Evolutionary conservation across 2,329 filamentous ascomycete genomes (phyloP).

Genomic region (Rhynchosporium secalis): DNA sequence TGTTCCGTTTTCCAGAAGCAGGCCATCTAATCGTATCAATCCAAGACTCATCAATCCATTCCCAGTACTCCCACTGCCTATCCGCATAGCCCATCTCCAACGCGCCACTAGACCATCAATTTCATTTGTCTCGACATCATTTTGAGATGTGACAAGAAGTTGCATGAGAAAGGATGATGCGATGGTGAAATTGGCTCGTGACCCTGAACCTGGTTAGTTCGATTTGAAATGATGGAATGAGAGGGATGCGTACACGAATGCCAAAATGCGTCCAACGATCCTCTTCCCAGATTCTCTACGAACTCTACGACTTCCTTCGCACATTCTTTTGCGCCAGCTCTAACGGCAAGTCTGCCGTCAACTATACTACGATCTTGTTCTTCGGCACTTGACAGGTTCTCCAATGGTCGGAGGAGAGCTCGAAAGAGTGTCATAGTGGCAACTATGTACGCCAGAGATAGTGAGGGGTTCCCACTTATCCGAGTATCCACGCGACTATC

Average conservation of each 20-base stretch:
- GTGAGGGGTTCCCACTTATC: slow-evolving; percentile 38
- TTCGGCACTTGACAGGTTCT: slow-evolving; percentile 32
- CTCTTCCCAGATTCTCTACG: slow-evolving; percentile 36
- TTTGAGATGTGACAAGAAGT: slow-evolving; percentile 35
- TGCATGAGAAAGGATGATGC: slow-evolving; percentile 40
- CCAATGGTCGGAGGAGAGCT: slow-evolving; percentile 39
- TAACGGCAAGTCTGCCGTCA: slow-evolving; percentile 31
- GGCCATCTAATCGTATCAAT: slow-evolving; percentile 36
- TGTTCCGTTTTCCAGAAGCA: slow-evolving; percentile 33
- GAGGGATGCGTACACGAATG: slow-evolving; percentile 35
- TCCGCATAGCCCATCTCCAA: slow-evolving; percentile 39
- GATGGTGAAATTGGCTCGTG: slow-evolving; percentile 40
- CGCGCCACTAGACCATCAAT: slow-evolving; percentile 35
- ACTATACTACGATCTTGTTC: slow-evolving; percentile 33
- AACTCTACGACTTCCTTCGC: slow-evolving; percentile 40
- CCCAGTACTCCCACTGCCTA: slow-evolving; percentile 33
- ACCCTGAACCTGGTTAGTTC: slow-evolving; percentile 29
- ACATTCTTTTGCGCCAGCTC: slow-evolving; percentile 38
- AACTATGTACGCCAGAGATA: slow-evolving; percentile 41
- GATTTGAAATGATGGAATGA: background rate
- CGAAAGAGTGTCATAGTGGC: slow-evolving; percentile 42
- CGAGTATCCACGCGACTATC: slow-evolving; percentile 33
- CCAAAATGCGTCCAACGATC: slow-evolving; percentile 38
- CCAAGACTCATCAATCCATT: slow-evolving; percentile 39
- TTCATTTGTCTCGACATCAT: slow-evolving; percentile 34